Conservation (phyloP, 306 rosid genomes). For the Cicer bijugum region DNA sequence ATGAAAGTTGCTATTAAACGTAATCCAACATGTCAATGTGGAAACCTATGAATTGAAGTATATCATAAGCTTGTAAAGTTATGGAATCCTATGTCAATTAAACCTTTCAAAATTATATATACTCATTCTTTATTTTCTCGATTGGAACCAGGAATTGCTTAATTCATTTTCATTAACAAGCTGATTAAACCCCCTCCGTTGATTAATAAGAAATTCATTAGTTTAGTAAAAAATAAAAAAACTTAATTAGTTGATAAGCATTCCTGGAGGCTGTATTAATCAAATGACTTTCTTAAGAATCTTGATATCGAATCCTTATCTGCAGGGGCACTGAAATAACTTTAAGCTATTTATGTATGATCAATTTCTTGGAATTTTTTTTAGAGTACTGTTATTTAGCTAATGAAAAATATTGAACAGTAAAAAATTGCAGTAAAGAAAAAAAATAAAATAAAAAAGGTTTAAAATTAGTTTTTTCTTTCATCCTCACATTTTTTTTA, state of each 20-base stretch:
- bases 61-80: constrained; percentile 58
- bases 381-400: not conserved
- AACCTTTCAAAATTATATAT: constrained; percentile 23
- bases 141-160: constrained; percentile 27
- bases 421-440: no score
- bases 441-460: no score
- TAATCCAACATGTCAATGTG: constrained; percentile 63
- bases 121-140: constrained; percentile 29
- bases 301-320: constrained; percentile 19
- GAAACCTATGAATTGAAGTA: constrained; percentile 59
- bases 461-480: no score
- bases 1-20: constrained; percentile 48
- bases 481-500: no score
- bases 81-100: constrained; percentile 83
- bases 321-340: not conserved
- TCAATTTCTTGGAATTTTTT: not conserved
- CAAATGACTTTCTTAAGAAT: constrained; percentile 19
- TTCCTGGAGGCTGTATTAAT: not conserved
- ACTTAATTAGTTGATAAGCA: not conserved
- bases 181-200: constrained; percentile 46
- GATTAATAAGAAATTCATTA: not conserved
- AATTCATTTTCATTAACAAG: constrained; percentile 46
- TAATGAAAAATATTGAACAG: no score
- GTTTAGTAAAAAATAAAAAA: no score
- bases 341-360: constrained; percentile 10